Percentiles rank a stretch among this genome's conserved stretches.
These are phyloP conservation scores for Fusarium duplospermum DNA, from an alignment of 2,329 filamentous ascomycete species.

Conservation along the genomic window DNA sequence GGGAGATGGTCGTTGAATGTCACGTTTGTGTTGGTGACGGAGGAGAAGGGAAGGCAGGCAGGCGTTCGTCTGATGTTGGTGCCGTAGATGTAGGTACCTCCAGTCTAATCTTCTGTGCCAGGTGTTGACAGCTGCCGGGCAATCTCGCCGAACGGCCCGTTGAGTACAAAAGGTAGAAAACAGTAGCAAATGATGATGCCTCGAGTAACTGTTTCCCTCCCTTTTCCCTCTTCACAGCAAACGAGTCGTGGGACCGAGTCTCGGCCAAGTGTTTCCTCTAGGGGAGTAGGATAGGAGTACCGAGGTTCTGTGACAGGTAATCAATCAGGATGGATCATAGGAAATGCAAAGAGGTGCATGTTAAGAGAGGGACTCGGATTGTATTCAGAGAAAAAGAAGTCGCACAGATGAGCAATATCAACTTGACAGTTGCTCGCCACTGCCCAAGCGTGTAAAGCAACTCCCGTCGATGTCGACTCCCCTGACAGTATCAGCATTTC, in stretches of 20 bases:
- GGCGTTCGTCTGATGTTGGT: slow-evolving; percentile 11
- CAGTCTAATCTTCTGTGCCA: slow-evolving; percentile 14
- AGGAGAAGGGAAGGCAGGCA: not conserved
- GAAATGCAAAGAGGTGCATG: not conserved
- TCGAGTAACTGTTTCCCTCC: slow-evolving; percentile 5
- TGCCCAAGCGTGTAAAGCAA: not conserved
- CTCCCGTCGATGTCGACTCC: not conserved
- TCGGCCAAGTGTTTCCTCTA: not conserved
- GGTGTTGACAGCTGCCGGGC: slow-evolving; percentile 26
- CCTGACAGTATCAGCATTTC: not conserved
- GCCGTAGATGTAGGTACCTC: not conserved
- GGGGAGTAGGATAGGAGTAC: not conserved
- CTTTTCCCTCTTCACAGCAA: not conserved
- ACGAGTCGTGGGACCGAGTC: slow-evolving; percentile 9
- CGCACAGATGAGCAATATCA: not conserved
- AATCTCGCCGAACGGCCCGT: slow-evolving; percentile 11
- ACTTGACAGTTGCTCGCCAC: not conserved
- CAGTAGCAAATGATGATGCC: not conserved
- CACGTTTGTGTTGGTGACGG: not conserved
- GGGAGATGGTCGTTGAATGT: not conserved
- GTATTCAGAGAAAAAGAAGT: not conserved
- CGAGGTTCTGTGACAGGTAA: not conserved
- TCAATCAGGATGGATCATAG: not conserved
- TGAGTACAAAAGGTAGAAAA: not conserved
- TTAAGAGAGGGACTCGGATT: not conserved